A percentile compares a stretch with the other conserved stretches of the same genome.
These are phyloP conservation scores for Suillus cothurnatus DNA, from an alignment of 768 basidiomycete genomes.

Conservation along the genomic window DNA sequence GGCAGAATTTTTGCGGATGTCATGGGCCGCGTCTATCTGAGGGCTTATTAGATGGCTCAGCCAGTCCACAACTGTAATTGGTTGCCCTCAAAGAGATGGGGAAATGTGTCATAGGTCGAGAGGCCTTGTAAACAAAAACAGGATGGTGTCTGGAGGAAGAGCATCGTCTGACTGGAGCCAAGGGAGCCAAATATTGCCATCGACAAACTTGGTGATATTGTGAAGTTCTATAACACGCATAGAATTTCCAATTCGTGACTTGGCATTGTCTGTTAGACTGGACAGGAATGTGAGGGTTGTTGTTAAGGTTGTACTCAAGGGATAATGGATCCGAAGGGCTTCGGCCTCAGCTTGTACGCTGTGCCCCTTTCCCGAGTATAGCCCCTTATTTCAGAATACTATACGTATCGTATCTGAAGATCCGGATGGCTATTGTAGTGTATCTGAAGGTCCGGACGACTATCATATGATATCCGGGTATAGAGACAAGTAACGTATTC, in stretches of 20 bases:
- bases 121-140: conserved; percentile 59
- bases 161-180: conserved; percentile 75
- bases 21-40: conserved; percentile 48
- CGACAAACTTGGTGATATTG: conserved; percentile 66
- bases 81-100: conserved; percentile 72
- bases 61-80: conserved; percentile 75
- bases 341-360: too few relatives aligned
- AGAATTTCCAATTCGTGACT: background rate
- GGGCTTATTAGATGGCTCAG: conserved; percentile 57
- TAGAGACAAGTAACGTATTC: too few relatives aligned
- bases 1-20: conserved; percentile 57
- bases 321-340: too few relatives aligned
- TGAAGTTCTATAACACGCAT: conserved; percentile 55
- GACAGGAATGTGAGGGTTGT: conserved; percentile 4
- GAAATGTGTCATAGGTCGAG: conserved; percentile 52
- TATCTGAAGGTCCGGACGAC: too few relatives aligned
- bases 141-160: conserved; percentile 72
- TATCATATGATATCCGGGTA: too few relatives aligned
- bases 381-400: too few relatives aligned
- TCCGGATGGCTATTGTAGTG: too few relatives aligned
- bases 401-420: too few relatives aligned
- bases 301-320: too few relatives aligned
- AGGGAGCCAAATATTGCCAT: conserved; percentile 51
- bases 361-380: too few relatives aligned
- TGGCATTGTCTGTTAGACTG: background rate